Percentiles rank a stretch among this genome's conserved stretches.
Conservation (phyloP, 306 rosid species). For the Vicia villosa region DNA sequence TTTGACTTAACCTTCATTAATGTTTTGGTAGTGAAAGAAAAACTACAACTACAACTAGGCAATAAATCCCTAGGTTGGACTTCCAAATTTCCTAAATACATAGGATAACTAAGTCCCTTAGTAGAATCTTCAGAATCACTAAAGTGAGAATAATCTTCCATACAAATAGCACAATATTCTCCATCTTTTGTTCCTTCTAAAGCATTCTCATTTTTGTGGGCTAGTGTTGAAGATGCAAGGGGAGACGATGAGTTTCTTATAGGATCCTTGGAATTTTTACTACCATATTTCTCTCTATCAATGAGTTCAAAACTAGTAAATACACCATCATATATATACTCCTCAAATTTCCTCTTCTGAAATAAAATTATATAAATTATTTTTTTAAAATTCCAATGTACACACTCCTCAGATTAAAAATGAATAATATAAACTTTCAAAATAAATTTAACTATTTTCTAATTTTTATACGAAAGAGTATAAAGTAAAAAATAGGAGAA, state of each 20-base stretch:
- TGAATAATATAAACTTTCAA: too few relatives aligned
- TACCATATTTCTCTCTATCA: background rate
- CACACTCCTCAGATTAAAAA: too few relatives aligned
- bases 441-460: too few relatives aligned
- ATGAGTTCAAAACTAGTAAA: slow-evolving; percentile 13
- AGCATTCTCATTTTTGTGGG: background rate
- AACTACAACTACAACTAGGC: background rate
- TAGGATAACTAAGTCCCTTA: slow-evolving; percentile 21
- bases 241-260: background rate
- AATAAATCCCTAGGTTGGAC: background rate
- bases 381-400: too few relatives aligned
- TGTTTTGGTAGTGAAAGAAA: background rate
- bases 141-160: background rate
- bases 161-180: background rate
- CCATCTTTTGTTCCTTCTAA: background rate
- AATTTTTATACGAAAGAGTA: too few relatives aligned
- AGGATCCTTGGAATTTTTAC: background rate
- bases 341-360: slow-evolving; percentile 32
- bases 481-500: too few relatives aligned
- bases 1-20: slow-evolving; percentile 11
- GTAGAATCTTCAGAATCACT: background rate
- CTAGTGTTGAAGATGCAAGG: background rate
- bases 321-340: background rate
- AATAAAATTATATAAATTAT: too few relatives aligned
- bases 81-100: background rate